phyloP scores from a whole-genome alignment of 108 stramenopile species.

The Cyclotella kingstonii region DNA sequence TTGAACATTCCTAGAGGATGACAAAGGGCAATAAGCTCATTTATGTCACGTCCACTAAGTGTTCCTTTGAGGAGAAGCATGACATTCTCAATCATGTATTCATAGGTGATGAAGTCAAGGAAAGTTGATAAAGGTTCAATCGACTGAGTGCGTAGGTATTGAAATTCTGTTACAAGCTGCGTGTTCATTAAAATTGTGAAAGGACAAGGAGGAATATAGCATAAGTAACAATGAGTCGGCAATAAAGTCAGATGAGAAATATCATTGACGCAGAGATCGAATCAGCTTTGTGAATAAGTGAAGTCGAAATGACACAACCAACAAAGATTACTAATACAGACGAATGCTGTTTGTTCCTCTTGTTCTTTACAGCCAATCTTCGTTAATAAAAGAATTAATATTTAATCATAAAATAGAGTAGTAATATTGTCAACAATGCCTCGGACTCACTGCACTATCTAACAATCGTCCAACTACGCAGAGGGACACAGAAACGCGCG shows the following conservation, averaged over 20 bases:
- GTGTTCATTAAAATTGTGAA: not conserved
- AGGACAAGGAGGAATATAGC: not conserved
- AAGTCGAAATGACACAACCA: too few species aligned
- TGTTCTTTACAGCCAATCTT: too few species aligned
- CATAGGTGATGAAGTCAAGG: conserved; percentile 98
- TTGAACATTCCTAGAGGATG: conserved; percentile 99
- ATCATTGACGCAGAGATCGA: too few species aligned
- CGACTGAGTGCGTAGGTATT: conserved; percentile 95
- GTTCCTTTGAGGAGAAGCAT: conserved; percentile 98
- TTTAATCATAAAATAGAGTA: too few species aligned
- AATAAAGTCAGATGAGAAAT: not conserved
- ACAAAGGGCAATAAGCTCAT: conserved; percentile 96
- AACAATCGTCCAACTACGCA: conserved; percentile 2
- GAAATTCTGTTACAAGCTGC: conserved; percentile 95
- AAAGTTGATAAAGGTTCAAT: conserved; percentile 95
- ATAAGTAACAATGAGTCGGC: not conserved
- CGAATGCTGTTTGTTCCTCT: too few species aligned
- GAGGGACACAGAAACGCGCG: not conserved
- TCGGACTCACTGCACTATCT: too few species aligned
- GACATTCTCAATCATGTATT: conserved; percentile 99
- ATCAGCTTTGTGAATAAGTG: too few species aligned
- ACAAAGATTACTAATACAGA: too few species aligned
- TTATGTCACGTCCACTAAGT: conserved; percentile 90
- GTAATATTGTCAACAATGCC: not conserved
- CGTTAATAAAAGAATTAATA: too few species aligned